Conservation (phyloP, 352 stramenopile species). For the Pythium coloratum region DNA sequence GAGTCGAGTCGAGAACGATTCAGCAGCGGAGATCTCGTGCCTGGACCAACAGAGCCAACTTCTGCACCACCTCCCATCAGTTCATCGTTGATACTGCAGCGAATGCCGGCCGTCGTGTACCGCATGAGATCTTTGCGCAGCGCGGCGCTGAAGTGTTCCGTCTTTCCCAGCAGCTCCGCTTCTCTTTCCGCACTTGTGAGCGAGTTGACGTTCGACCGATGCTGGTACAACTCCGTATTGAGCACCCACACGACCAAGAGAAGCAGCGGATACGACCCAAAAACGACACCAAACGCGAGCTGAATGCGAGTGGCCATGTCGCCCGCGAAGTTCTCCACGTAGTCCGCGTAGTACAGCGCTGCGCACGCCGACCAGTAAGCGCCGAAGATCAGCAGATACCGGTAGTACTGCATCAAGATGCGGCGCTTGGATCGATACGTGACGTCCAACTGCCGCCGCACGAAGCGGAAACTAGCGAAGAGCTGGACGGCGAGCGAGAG, state of each 20-base stretch:
- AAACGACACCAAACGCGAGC: constrained; percentile 62
- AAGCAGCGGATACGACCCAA: constrained; percentile 71
- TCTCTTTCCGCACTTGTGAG: constrained; percentile 56
- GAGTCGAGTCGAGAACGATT: constrained; percentile 28
- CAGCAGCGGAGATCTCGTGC: constrained; percentile 10
- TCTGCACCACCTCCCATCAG: constrained; percentile 18
- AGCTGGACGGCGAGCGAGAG: constrained; percentile 72
- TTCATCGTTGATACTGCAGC: constrained; percentile 71
- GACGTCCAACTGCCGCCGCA: constrained; percentile 78
- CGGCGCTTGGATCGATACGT: constrained; percentile 83
- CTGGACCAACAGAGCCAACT: background rate
- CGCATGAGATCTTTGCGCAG: constrained; percentile 84
- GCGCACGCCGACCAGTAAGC: constrained; percentile 69
- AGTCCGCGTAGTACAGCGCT: constrained; percentile 72
- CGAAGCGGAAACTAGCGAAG: constrained; percentile 85
- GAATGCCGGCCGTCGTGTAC: constrained; percentile 83
- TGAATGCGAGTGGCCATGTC: constrained; percentile 56
- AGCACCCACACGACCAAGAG: constrained; percentile 77
- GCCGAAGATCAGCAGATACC: constrained; percentile 76
- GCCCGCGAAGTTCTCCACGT: constrained; percentile 64
- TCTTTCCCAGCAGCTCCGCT: constrained; percentile 37
- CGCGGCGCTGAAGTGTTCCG: constrained; percentile 79
- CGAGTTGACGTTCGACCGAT: constrained; percentile 70
- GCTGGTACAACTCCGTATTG: constrained; percentile 84
- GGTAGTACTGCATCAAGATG: constrained; percentile 85